Evolutionary conservation across 164 flowering plant genomes (phyloP), one percentile per base, ranked within the genome.

Genomic region (Vitis labrusca): DNA sequence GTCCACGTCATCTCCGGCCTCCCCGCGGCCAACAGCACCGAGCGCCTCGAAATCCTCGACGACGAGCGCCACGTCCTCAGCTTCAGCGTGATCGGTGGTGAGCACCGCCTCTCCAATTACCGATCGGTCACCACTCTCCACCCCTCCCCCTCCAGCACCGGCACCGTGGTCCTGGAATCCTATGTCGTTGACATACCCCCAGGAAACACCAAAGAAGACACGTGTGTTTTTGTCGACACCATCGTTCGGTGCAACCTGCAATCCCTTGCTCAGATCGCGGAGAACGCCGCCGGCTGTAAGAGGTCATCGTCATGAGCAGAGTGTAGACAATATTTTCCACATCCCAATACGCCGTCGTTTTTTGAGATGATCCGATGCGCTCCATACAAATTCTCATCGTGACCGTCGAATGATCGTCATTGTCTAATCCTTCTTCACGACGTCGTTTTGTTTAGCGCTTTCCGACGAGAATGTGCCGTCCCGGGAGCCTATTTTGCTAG

Each of bases 51-150:
- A 83, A 84, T 89, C 79, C 83, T 92, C 17, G 96, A 92, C 79
- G 98, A 92, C 17, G 91, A 92, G 68, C 76, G 79, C 13, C 91
- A 92, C 70, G 83, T 89, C 64, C 71, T 91, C 51, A 85, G 92
- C 78, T 92, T 89, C 84, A 85, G 96, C 73, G 78, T 92, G n/a
- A 85, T 92, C 27, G 96, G 89, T 2, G 97, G 97, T 3, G 94
- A 92, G 32, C 96, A 92, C 73, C 85, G 93, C 5, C 81, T 92
- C 16, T 74, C 82, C 5, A 91, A 91, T 68, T 92, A 89, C 78
- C 73, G 82, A 27, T 89, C 92, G 4, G 87, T 89, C n/a, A 89
- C 92, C n/a, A 88, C 92, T 0, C 88, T 91, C 50, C 93, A 89
- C 69, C 69, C 80, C 8, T 74, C 78, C 0, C 66, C 81, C 5